Evolutionary conservation across 2,329 filamentous ascomycete genomes (phyloP).

Genomic region (Ceratocystiopsis sp.): DNA sequence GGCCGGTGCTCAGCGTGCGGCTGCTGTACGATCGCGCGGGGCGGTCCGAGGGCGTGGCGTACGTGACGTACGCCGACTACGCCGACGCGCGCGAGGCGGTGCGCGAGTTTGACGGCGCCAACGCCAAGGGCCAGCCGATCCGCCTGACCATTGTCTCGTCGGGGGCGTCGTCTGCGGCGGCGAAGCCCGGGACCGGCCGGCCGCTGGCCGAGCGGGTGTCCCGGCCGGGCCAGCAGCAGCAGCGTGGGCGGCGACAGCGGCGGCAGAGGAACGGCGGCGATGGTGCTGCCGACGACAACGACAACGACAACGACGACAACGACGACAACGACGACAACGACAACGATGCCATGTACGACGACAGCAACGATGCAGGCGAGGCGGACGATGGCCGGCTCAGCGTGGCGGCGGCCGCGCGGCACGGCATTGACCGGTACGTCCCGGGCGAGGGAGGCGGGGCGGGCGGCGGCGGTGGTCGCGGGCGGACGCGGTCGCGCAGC

Average conservation of each 20-base stretch:
- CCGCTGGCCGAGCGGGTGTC: constrained; percentile 46
- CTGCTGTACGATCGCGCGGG: constrained; percentile 77
- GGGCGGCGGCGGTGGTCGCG: constrained; percentile 18
- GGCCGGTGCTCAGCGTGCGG: constrained; percentile 49
- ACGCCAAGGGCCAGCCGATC: constrained; percentile 80
- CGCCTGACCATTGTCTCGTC: constrained; percentile 47
- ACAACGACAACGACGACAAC: constrained; percentile 22
- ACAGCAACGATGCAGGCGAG: no score
- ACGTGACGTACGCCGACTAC: constrained; percentile 57
- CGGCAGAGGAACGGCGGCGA: constrained; percentile 32
- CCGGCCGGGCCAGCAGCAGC: constrained; percentile 18
- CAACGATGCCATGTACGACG: no score
- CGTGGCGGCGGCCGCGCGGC: constrained; percentile 29
- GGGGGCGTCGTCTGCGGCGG: no score
- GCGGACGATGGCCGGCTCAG: constrained; percentile 23
- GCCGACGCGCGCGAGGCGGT: constrained; percentile 61
- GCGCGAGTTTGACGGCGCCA: constrained; percentile 71
- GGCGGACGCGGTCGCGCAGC: constrained; percentile 36
- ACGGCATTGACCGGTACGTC: constrained; percentile 64
- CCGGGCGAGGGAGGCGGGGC: constrained; percentile 36
- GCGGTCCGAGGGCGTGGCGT: constrained; percentile 71
- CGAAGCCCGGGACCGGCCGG: constrained; percentile 36
- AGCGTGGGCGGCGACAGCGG: no score
- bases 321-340: constrained; percentile 11
- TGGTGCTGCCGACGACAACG: constrained; percentile 7